Conservation (phyloP, 2,329 filamentous ascomycete genomes). For the Xylariaceae sp. region DNA sequence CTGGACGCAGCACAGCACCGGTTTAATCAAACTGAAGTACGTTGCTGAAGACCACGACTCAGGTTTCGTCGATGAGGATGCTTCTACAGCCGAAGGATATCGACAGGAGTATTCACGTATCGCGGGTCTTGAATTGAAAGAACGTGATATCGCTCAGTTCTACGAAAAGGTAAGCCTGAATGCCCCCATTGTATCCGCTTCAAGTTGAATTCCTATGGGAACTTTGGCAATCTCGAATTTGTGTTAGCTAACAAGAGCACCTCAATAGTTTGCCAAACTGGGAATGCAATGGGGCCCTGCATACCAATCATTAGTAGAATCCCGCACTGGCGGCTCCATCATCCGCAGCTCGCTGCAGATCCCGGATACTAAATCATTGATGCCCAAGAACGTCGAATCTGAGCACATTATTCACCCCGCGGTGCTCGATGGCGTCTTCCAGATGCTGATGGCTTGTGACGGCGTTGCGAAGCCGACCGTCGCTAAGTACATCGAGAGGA, state of each 20-base stretch:
- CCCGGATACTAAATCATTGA: slow-evolving; percentile 31
- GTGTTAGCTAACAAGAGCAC: background rate
- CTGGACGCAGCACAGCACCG: slow-evolving; percentile 35
- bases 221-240: too few species aligned
- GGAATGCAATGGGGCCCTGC: slow-evolving; percentile 34
- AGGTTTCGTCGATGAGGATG: slow-evolving; percentile 30
- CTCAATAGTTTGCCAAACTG: slow-evolving; percentile 28
- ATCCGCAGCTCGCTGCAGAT: slow-evolving; percentile 30
- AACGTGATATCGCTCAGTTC: slow-evolving; percentile 29
- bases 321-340: slow-evolving; percentile 22
- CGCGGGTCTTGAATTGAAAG: slow-evolving; percentile 14
- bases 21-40: slow-evolving; percentile 33
- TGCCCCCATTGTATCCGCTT: background rate
- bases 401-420: slow-evolving; percentile 31
- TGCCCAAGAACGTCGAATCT: slow-evolving; percentile 32
- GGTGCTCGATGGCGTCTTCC: slow-evolving; percentile 33
- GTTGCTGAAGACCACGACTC: slow-evolving; percentile 27
- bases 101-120: slow-evolving; percentile 31
- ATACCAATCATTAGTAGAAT: slow-evolving; percentile 29
- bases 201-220: too few species aligned
- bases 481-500: slow-evolving; percentile 34
- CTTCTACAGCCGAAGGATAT: slow-evolving; percentile 26
- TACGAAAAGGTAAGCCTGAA: slow-evolving; percentile 28
- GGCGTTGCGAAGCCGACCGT: slow-evolving; percentile 31
- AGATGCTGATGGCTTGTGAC: slow-evolving; percentile 32